Evolutionary conservation across 2,329 filamentous ascomycete species (phyloP).

Genomic region (Alternaria angustiovoidea): DNA sequence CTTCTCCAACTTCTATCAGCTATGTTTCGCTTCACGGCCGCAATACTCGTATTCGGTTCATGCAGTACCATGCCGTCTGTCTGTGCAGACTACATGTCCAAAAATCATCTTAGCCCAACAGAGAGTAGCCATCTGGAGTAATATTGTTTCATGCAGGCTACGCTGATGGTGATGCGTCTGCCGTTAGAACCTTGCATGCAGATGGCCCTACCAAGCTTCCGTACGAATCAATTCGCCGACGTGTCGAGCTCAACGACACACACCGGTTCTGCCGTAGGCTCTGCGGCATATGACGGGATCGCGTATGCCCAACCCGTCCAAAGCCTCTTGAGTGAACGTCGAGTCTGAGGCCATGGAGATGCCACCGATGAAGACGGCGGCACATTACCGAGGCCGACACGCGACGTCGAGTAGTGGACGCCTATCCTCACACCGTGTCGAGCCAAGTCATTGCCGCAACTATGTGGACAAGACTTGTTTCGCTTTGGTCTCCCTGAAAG

Average conservation of each 20-base stretch:
- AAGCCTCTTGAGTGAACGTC: slow-evolving; percentile 27
- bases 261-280: slow-evolving; percentile 29
- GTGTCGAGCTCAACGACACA: slow-evolving; percentile 30
- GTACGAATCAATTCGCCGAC: slow-evolving; percentile 40
- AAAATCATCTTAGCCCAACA: slow-evolving; percentile 15
- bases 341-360: slow-evolving; percentile 38
- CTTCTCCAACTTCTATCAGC: slow-evolving; percentile 12
- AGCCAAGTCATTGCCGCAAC: slow-evolving; percentile 22
- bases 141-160: slow-evolving; percentile 40
- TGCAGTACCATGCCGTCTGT: slow-evolving; percentile 23
- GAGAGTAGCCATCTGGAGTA: slow-evolving; percentile 28
- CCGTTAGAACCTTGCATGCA: slow-evolving; percentile 40
- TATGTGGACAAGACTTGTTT: slow-evolving; percentile 13
- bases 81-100: slow-evolving; percentile 25
- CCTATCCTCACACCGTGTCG: slow-evolving; percentile 17
- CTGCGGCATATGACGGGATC: slow-evolving; percentile 30
- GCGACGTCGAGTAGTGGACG: slow-evolving; percentile 10
- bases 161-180: slow-evolving; percentile 39
- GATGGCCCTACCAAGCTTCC: slow-evolving; percentile 25
- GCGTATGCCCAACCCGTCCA: slow-evolving; percentile 31
- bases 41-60: slow-evolving; percentile 31
- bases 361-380: slow-evolving; percentile 19
- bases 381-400: slow-evolving; percentile 8
- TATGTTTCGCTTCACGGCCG: slow-evolving; percentile 13
- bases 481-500: slow-evolving; percentile 23